These are phyloP conservation scores for Xylariaceae sp. DNA, from an alignment of 2,329 filamentous ascomycete genomes.

Conservation along the genomic window DNA sequence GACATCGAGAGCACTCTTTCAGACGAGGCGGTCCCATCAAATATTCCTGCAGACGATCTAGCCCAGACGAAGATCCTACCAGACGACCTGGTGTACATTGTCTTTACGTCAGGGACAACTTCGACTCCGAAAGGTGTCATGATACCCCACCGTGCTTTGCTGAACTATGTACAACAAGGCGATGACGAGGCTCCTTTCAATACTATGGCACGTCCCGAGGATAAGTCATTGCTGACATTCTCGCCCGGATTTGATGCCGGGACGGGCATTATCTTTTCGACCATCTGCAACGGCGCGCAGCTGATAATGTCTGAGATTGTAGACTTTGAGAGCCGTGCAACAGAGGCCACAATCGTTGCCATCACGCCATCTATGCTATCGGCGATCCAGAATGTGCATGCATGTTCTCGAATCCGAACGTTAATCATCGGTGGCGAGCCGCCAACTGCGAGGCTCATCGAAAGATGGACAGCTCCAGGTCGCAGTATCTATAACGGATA, in stretches of 20 bases:
- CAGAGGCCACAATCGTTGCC: not conserved
- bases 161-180: slow-evolving; percentile 6
- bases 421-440: slow-evolving; percentile 8
- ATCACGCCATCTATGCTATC: slow-evolving; percentile 4
- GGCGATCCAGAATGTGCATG: slow-evolving; percentile 1
- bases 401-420: not conserved
- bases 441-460: not conserved
- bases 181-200: slow-evolving; percentile 5
- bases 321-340: slow-evolving; percentile 3
- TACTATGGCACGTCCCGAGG: not conserved
- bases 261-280: slow-evolving; percentile 2
- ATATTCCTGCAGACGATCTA: not conserved
- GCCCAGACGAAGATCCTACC: not conserved
- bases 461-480: slow-evolving; percentile 1
- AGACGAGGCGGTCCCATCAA: not conserved
- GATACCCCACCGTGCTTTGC: slow-evolving; percentile 7
- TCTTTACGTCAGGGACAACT: slow-evolving; percentile 12
- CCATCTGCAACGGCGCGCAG: slow-evolving; percentile 5
- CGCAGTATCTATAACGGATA: slow-evolving; percentile 9
- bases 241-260: slow-evolving; percentile 2
- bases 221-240: slow-evolving; percentile 2
- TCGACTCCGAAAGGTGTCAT: slow-evolving; percentile 10
- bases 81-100: slow-evolving; percentile 6
- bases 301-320: slow-evolving; percentile 4
- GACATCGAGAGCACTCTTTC: not conserved